Conservation (phyloP, 192 early-diverging fungal species). For the Entophlyctis luteolus region DNA sequence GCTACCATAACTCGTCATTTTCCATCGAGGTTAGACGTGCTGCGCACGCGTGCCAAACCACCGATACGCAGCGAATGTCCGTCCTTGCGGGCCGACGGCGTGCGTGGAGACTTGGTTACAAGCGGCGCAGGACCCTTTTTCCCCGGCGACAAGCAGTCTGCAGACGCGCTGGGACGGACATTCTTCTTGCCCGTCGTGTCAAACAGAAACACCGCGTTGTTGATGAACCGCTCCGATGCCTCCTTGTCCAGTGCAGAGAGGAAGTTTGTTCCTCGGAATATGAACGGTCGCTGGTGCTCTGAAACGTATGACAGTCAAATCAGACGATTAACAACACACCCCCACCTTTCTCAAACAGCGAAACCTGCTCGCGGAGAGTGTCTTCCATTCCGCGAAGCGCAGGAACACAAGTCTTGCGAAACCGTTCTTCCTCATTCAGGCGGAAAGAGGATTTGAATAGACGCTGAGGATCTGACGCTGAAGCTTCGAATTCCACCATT, state of each 20-base stretch:
- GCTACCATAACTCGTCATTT: too few species aligned
- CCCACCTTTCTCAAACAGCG: conserved; percentile 55
- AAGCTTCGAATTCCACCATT: conserved; percentile 75
- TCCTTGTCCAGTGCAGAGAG: conserved; percentile 35
- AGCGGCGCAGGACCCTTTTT: too few species aligned
- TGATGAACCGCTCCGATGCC: conserved; percentile 51
- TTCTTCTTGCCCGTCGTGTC: not conserved
- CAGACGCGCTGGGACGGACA: too few species aligned
- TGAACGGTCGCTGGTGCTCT: conserved; percentile 4
- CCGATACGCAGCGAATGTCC: too few species aligned
- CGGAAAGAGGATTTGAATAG: conserved; percentile 72
- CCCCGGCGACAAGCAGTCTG: too few species aligned
- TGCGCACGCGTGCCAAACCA: too few species aligned
- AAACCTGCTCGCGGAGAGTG: conserved; percentile 47
- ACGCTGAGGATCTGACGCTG: conserved; percentile 69
- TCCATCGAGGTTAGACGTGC: too few species aligned
- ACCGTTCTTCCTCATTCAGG: conserved; percentile 79
- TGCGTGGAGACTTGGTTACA: too few species aligned
- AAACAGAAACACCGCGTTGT: conserved; percentile 64
- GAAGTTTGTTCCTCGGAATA: not conserved
- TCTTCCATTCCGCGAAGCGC: conserved; percentile 65
- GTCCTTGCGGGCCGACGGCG: too few species aligned
- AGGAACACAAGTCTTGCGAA: conserved; percentile 72
- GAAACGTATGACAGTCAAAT: too few species aligned
- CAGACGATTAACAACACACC: not conserved